Evolutionary conservation across 1,139 yeast genomes (phyloP).

Genomic region (Geotrichum fermentans): DNA sequence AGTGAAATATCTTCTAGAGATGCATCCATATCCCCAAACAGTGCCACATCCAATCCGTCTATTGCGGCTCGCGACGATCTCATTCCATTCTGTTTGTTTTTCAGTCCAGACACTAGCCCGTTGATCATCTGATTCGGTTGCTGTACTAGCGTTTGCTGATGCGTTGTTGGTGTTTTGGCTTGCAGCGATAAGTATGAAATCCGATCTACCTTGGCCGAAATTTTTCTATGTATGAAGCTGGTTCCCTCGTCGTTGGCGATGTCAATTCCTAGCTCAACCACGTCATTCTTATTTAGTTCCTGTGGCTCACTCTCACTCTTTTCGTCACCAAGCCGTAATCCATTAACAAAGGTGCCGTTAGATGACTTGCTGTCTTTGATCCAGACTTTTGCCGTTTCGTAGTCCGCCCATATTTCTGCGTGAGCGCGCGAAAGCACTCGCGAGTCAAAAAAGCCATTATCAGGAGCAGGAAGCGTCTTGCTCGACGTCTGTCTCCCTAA

Average conservation of each 20-base stretch:
- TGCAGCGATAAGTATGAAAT: constrained; percentile 53
- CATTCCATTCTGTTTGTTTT: neutral
- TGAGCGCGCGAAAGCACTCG: constrained; percentile 89
- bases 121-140: neutral
- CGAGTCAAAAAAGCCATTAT: constrained; percentile 92
- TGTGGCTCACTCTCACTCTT: constrained; percentile 47
- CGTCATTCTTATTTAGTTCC: constrained; percentile 68
- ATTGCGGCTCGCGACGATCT: neutral
- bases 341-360: constrained; percentile 91
- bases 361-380: constrained; percentile 84
- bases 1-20: constrained; percentile 55
- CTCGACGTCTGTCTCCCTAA: constrained; percentile 83
- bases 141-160: neutral
- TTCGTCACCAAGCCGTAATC: constrained; percentile 58
- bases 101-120: neutral
- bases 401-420: constrained; percentile 80
- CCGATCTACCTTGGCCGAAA: constrained; percentile 73
- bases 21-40: constrained; percentile 72
- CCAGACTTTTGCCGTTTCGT: constrained; percentile 61
- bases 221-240: constrained; percentile 68
- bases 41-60: constrained; percentile 58
- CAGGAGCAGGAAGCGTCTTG: constrained; percentile 65
- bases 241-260: constrained; percentile 60
- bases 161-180: neutral
- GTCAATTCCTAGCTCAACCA: constrained; percentile 84